Conservation (phyloP, 1,139 yeast species). For the Yamadazyma friedrichii region DNA sequence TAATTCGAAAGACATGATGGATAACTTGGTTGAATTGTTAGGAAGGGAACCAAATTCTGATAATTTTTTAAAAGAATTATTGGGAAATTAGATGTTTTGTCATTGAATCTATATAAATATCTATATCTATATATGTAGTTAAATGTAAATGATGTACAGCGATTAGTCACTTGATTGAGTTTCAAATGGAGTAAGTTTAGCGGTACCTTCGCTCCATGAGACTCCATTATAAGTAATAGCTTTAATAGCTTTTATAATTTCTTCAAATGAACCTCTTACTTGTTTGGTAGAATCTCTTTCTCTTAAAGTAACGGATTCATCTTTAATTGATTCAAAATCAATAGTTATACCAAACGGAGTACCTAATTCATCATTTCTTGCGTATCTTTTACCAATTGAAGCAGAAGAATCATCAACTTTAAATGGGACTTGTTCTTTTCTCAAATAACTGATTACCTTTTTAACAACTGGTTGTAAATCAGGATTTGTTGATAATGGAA, state of each 20-base stretch:
- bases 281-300: constrained; percentile 97
- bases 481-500: constrained; percentile 85
- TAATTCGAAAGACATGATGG: constrained; percentile 69
- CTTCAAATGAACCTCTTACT: constrained; percentile 88
- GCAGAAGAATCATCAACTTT: constrained; percentile 98
- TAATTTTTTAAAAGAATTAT: constrained; percentile 66
- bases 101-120: not conserved
- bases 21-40: constrained; percentile 59
- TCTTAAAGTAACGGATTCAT: constrained; percentile 89
- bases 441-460: constrained; percentile 66
- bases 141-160: not conserved
- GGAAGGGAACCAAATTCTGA: constrained; percentile 74
- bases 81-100: constrained; percentile 12
- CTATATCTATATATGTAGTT: not conserved
- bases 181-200: constrained; percentile 62
- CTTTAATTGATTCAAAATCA: constrained; percentile 91
- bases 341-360: constrained; percentile 98
- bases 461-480: constrained; percentile 76
- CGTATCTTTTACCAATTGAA: constrained; percentile 96
- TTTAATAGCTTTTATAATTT: constrained; percentile 75
- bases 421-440: constrained; percentile 84
- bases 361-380: constrained; percentile 98
- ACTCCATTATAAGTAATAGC: constrained; percentile 71
- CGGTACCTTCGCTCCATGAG: constrained; percentile 85
- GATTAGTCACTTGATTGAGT: constrained; percentile 34